These are phyloP conservation scores for Penicillium crystallinum DNA, from an alignment of 495 filamentous ascomycete species.

Conservation along the genomic window DNA sequence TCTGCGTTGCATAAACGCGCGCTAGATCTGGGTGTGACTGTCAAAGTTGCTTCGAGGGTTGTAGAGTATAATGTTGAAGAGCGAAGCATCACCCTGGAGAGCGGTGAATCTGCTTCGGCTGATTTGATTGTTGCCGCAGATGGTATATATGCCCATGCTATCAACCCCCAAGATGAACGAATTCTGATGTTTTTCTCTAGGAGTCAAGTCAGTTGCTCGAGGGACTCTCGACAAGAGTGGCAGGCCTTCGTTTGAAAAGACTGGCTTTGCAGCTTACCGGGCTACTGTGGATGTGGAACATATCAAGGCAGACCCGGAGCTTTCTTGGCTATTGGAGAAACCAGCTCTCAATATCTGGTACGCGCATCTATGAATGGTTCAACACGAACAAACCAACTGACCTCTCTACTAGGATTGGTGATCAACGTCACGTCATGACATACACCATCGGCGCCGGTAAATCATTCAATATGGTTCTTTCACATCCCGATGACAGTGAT, in stretches of 20 bases:
- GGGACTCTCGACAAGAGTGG: conserved; percentile 16
- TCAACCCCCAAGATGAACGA: not conserved
- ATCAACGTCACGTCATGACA: conserved; percentile 42
- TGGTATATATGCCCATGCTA: conserved; percentile 18
- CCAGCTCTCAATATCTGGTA: conserved; percentile 41
- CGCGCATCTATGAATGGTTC: not conserved
- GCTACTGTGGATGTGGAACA: conserved; percentile 36
- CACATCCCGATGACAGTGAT: conserved; percentile 40
- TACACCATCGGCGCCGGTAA: conserved; percentile 46
- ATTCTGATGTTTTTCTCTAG: conserved; percentile 10
- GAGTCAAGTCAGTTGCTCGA: conserved; percentile 34
- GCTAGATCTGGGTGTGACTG: conserved; percentile 27
- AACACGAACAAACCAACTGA: not conserved
- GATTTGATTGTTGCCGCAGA: conserved; percentile 45
- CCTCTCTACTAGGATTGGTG: conserved; percentile 24
- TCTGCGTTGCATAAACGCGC: conserved; percentile 26
- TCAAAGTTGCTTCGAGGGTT: conserved; percentile 21
- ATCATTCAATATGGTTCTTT: conserved; percentile 48
- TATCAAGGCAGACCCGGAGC: conserved; percentile 35
- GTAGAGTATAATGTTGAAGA: conserved; percentile 18
- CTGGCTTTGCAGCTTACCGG: conserved; percentile 38
- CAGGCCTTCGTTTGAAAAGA: conserved; percentile 13
- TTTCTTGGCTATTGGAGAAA: conserved; percentile 34
- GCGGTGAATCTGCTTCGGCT: conserved; percentile 8
- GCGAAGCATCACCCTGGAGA: conserved; percentile 16